Evolutionary conservation across 768 basidiomycete genomes (phyloP), one percentile per base, ranked within the genome.

Genomic region (Pholiota conissans): DNA sequence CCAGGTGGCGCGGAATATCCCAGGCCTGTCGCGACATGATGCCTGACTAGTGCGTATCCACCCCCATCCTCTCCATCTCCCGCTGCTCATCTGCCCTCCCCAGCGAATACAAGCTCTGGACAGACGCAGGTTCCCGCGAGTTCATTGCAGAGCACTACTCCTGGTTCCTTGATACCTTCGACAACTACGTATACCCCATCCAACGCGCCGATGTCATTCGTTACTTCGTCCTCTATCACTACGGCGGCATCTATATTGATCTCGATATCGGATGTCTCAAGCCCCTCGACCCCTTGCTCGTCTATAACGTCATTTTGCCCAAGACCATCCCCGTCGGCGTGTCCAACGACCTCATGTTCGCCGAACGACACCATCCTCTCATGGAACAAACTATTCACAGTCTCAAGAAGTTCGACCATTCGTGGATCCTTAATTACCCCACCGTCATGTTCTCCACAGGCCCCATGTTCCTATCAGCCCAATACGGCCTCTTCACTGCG

Each of bases 371-470:
- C 1, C 93, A 95, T 62, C 90, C 93, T 0, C 92, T 99, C 77
- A 81, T 98, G 76, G 87, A 89, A 35, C 91, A 95, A 73, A 91
- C 93, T 49, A 95, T 98, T 62, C 90, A 95, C 75, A 93, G 90
- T 70, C 84, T 98, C 58, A 80, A 86, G 66, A 87, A 87, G 20
- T 99, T 96, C 69, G 93, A 98, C 75, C 93, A 96, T 71, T 84
- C 86, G 52, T 99, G 93, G 87, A 72, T 97, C 53, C 85, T 95
- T 69, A 97, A 98, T 74, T 99, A 99, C 65, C 97, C 97, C 29
- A 99, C 97, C 26, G 97, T 99, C 78, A 99, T 99, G 97, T 99
- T 99, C 75, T 94, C 94, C 52, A 99, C 97, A 0, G 96, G 96
- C 1, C 97, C 97, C 66, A 99, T 99, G 97, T 99, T 98, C 74